Conservation (phyloP, 1,284 basidiomycete genomes). For the Athelia psychrophila region DNA sequence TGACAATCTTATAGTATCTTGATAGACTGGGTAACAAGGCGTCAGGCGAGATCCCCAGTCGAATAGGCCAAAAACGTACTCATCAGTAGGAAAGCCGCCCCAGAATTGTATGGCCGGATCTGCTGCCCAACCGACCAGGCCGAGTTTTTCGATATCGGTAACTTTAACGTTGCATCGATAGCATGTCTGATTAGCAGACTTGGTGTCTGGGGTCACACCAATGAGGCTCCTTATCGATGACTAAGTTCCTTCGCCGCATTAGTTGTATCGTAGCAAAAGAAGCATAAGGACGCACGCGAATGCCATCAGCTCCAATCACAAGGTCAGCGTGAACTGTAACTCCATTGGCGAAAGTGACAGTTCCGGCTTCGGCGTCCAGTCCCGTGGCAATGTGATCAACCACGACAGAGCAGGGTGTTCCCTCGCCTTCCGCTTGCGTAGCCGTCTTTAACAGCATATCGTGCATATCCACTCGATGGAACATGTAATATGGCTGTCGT, state of each 20-base stretch:
- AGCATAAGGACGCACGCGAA: no score
- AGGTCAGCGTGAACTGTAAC: no score
- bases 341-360: no score
- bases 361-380: no score
- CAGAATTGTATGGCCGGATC: constrained; percentile 26
- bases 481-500: no score
- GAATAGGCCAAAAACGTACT: not conserved
- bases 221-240: constrained; percentile 25
- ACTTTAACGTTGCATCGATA: constrained; percentile 27
- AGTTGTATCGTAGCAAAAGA: not conserved
- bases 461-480: no score
- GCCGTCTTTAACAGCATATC: no score
- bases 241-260: constrained; percentile 9
- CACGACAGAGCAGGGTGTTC: no score
- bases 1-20: constrained; percentile 35
- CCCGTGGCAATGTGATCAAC: no score
- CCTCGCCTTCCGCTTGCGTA: no score
- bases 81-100: not conserved
- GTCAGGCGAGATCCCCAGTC: not conserved
- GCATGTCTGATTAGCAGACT: constrained; percentile 30
- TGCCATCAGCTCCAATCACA: no score
- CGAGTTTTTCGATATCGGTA: constrained; percentile 24
- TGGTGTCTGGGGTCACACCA: constrained; percentile 25
- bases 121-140: constrained; percentile 26
- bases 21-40: not conserved